phyloP scores from a whole-genome alignment of 1,284 basidiomycete species.

The Ganoderma sp. region DNA sequence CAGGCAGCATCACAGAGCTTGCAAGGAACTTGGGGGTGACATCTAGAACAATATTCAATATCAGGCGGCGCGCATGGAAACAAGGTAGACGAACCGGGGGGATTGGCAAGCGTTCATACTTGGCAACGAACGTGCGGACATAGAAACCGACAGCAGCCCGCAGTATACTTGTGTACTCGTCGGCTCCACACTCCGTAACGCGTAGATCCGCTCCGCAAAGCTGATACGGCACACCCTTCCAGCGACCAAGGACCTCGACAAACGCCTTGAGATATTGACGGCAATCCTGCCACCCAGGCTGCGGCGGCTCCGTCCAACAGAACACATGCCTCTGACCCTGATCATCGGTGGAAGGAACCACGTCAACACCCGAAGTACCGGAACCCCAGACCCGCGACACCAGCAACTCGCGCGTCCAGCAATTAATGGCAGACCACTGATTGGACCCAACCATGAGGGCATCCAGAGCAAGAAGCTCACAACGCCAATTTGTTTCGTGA shows the following conservation, averaged over 20 bases:
- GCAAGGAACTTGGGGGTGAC: too few species aligned
- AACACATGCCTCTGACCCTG: too few species aligned
- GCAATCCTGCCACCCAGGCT: background rate
- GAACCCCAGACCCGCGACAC: conserved; percentile 6
- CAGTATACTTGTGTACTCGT: background rate
- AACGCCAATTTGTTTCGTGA: conserved; percentile 14
- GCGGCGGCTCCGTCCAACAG: background rate
- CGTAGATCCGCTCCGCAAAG: background rate
- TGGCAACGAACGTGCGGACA: conserved; percentile 8
- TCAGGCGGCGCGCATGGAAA: too few species aligned
- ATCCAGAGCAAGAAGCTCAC: conserved; percentile 16
- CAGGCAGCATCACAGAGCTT: too few species aligned
- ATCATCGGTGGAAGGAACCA: background rate
- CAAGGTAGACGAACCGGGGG: background rate
- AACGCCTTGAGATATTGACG: conserved; percentile 4
- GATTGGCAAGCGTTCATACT: conserved; percentile 1
- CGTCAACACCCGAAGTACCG: background rate
- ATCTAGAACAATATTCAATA: too few species aligned
- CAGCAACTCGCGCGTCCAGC: conserved; percentile 3
- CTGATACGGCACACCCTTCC: background rate
- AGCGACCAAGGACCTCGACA: background rate
- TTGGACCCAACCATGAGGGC: conserved; percentile 1
- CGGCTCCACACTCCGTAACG: background rate
- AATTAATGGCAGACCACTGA: conserved; percentile 5
- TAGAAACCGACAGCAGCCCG: background rate